A percentile compares a stretch with the other conserved stretches of the same genome.
Evolutionary conservation across 192 early-diverging fungal genomes (phyloP).

Genomic region (Backusella psychrophila): DNA sequence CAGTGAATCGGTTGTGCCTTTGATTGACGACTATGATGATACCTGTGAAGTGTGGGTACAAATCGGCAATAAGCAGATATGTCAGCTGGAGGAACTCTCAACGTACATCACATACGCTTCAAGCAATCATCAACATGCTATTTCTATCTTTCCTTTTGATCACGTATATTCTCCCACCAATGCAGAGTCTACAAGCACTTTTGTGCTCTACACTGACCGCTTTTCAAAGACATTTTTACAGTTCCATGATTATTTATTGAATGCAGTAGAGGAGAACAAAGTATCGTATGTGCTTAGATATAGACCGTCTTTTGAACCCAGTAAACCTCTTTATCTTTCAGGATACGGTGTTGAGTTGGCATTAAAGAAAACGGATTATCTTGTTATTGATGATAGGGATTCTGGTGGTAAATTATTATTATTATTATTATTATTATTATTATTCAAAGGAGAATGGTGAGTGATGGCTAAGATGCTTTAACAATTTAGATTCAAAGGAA

Average conservation of each 20-base stretch:
- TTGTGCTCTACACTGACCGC: constrained; percentile 80
- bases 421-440: background rate
- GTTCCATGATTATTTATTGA: constrained; percentile 54
- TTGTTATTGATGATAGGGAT: constrained; percentile 91
- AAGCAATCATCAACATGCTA: background rate
- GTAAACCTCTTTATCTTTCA: constrained; percentile 53
- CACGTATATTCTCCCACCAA: constrained; percentile 43
- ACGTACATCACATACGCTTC: constrained; percentile 13
- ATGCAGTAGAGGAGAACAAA: constrained; percentile 44
- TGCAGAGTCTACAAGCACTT: constrained; percentile 21
- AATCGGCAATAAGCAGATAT: constrained; percentile 68
- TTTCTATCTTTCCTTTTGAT: constrained; percentile 55
- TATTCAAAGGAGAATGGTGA: background rate
- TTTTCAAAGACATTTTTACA: constrained; percentile 52
- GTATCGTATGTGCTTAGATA: constrained; percentile 75
- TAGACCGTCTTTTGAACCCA: constrained; percentile 18
- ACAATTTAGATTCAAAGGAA: constrained; percentile 5
- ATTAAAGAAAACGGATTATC: constrained; percentile 97
- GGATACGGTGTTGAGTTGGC: constrained; percentile 95
- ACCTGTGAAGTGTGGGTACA: constrained; percentile 66
- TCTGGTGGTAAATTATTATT: constrained; percentile 33
- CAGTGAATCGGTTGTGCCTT: constrained; percentile 61
- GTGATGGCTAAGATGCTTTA: background rate
- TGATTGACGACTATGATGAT: constrained; percentile 45
- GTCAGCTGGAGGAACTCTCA: constrained; percentile 47